These are phyloP conservation scores for Wickerhamomyces xylosicus DNA, from an alignment of 805 yeast genomes.

Conservation along the genomic window DNA sequence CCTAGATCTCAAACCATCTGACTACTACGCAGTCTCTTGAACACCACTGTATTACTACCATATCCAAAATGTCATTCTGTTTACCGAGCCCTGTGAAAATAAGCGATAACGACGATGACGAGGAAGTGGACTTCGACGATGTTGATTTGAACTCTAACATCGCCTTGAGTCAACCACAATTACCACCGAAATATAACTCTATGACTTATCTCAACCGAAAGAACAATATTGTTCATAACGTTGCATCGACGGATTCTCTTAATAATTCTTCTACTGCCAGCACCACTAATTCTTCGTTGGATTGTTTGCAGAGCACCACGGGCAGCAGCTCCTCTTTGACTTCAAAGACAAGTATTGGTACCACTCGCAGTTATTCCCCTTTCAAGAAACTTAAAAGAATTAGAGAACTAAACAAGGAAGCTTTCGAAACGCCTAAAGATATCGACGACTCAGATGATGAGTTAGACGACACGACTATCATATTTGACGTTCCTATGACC, in stretches of 20 bases:
- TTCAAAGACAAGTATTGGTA: too few species aligned
- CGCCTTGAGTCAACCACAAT: too few species aligned
- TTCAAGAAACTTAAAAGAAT: slow-evolving; percentile 11
- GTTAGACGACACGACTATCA: slow-evolving; percentile 39
- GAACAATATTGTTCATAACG: neutral
- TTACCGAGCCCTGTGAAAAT: too few species aligned
- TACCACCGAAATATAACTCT: neutral
- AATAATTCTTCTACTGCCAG: neutral
- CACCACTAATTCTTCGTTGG: too few species aligned
- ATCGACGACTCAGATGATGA: slow-evolving; percentile 38
- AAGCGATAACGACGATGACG: too few species aligned
- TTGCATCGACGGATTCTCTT: neutral
- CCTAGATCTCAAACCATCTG: too few species aligned
- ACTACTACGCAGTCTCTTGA: too few species aligned
- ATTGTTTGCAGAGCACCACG: neutral
- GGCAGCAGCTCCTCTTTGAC: neutral
- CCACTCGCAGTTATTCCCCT: slow-evolving; percentile 15
- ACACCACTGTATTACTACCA: too few species aligned
- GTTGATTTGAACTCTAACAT: too few species aligned
- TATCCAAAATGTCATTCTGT: too few species aligned
- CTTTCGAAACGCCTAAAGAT: slow-evolving; percentile 5
- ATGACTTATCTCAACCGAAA: neutral
- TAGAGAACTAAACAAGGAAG: slow-evolving; percentile 10
- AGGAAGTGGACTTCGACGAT: too few species aligned
- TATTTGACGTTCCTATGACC: slow-evolving; percentile 57